Percentiles rank a stretch among this genome's conserved stretches.
These are phyloP conservation scores for Ophiocordyceps camponoti-floridani DNA, from an alignment of 2,329 filamentous ascomycete species.

Conservation along the genomic window DNA sequence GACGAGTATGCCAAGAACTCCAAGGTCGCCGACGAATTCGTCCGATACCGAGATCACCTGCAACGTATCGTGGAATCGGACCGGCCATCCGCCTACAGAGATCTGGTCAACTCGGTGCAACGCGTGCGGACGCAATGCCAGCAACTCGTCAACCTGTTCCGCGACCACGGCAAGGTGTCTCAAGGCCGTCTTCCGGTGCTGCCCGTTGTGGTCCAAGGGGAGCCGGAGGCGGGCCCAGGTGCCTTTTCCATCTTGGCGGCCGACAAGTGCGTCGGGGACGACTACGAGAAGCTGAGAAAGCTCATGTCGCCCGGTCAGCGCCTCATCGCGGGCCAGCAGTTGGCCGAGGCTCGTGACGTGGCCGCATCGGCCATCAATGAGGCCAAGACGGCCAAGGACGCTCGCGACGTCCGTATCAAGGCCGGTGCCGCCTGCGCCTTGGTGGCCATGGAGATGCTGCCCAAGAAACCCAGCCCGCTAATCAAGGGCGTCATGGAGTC, in stretches of 20 bases:
- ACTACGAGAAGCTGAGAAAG: constrained; percentile 80
- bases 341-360: constrained; percentile 59
- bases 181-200: constrained; percentile 58
- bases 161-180: constrained; percentile 72
- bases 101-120: constrained; percentile 79
- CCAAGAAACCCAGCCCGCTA: constrained; percentile 81
- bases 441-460: constrained; percentile 70
- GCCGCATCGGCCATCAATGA: constrained; percentile 60
- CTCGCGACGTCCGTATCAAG: constrained; percentile 70
- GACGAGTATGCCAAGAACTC: constrained; percentile 68
- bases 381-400: constrained; percentile 59
- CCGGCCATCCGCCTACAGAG: constrained; percentile 66
- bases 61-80: constrained; percentile 66
- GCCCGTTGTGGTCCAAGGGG: constrained; percentile 85
- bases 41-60: constrained; percentile 44
- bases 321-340: constrained; percentile 61
- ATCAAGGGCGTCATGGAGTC: constrained; percentile 99
- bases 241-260: constrained; percentile 81
- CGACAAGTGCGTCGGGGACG: constrained; percentile 68
- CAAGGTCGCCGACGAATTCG: constrained; percentile 18
- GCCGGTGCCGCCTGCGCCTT: constrained; percentile 76
- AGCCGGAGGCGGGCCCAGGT: constrained; percentile 75
- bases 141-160: constrained; percentile 77
- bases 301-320: constrained; percentile 76
- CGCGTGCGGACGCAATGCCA: constrained; percentile 83